Evolutionary conservation across 352 stramenopile genomes (phyloP), one percentile per base, ranked within the genome.

Genomic region (Pythium dissotocum): DNA sequence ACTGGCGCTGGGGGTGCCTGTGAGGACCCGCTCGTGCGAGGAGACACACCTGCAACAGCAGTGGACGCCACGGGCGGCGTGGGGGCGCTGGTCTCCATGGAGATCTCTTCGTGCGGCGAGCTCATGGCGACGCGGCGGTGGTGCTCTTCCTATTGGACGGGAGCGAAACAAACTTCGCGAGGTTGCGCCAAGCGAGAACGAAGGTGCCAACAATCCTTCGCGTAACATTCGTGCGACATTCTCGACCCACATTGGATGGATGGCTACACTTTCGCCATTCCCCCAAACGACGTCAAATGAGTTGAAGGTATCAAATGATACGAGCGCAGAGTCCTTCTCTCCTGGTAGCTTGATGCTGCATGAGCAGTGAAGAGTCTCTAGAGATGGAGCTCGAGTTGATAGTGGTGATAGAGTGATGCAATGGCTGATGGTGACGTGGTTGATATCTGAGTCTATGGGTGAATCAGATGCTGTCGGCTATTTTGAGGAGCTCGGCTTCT

Each of bases 161-260:
- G 67, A 65, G 44, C 36, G 44, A 61, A 67, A 65, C 3, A 36
- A 28, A 32, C 35, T 28, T 18, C 2, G 7, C 4, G 42, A 74
- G 61, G 61, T 74, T 16, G 57, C 56, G 33, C 62, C 28, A 70
- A 67, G 13, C 8, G 32, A n/a, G 13, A 18, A 54, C 28, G 54
- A 30, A 46, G 49, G 24, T 56, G 49, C 24, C 49, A 67, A 53
- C 36, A 33, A 30, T 42, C 5, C 42, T 59, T 74, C 54, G 44
- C n/a, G 44, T 30, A 36, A 74, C 68, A 56, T 70, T 70, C 68
- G 57, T 24, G 61, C 49, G 24, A 74, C 62, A 48, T 65, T 26
- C 53, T 26, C 53, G 48, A 55, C 16, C 7, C 4, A 28, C 28
- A 13, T 44, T 8, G 10, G 16, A 61, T 21, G 40, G 7, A 70